phyloP scores from a whole-genome alignment of 2,329 filamentous ascomycete species.

The Fusarium fujikuroi region DNA sequence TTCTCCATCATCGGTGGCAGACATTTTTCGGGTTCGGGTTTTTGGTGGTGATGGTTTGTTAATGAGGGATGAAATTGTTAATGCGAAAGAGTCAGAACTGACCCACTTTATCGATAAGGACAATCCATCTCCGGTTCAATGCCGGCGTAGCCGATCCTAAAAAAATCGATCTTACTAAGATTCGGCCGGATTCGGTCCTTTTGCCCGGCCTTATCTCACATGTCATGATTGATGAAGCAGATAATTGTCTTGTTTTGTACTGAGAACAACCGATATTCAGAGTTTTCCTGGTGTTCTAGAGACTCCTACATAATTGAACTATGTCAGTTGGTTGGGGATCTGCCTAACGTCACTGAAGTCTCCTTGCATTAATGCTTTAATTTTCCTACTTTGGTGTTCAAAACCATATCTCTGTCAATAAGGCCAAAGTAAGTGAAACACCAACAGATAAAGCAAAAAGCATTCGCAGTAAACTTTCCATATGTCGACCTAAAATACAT shows the following conservation, averaged over 20 bases:
- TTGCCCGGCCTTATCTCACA: not conserved
- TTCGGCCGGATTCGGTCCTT: constrained; percentile 2
- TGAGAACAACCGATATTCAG: not conserved
- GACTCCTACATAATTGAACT: no score
- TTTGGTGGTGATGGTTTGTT: not conserved
- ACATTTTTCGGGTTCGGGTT: constrained; percentile 2
- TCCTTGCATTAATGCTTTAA: no score
- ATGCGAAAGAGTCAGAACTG: constrained; percentile 5
- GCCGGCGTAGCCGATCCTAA: constrained; percentile 13
- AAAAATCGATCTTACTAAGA: not conserved
- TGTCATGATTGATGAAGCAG: not conserved
- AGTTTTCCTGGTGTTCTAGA: not conserved
- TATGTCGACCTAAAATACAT: no score
- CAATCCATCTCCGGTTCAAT: constrained; percentile 13
- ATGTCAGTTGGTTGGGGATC: no score
- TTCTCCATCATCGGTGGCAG: constrained; percentile 17
- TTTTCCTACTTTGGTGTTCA: no score
- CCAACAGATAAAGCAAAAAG: no score
- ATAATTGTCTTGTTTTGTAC: not conserved
- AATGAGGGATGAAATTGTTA: constrained; percentile 1
- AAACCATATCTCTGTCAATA: no score
- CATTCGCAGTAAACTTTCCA: no score
- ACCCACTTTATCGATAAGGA: constrained; percentile 16
- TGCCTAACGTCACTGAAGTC: no score
- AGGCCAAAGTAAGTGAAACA: no score